Base-by-base conservation (phyloP, 208 protist genomes). In the Endotrypanum monterogeii region DNA sequence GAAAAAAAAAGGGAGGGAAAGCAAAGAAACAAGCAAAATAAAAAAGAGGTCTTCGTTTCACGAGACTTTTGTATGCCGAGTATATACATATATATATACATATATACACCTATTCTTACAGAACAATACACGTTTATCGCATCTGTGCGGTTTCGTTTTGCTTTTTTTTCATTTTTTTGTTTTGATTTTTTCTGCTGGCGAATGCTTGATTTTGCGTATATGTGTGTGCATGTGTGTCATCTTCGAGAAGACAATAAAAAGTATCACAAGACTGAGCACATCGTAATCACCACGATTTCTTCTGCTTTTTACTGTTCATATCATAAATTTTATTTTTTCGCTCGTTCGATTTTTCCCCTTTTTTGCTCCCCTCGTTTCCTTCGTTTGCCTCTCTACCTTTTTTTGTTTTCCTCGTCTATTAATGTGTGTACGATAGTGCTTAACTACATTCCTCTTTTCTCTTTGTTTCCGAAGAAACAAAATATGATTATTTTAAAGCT, bases 241-340 rank as follows among this genome's bases (percentile, higher is more conserved):
- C 41, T 9, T n/a, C n/a, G n/a, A n/a, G n/a, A 46, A 46, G 41
- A 46, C 41, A 46, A 46, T 9, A 9, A 46, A n/a, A 46, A 9
- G 41, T 9, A 46, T 3, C 79, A 57, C 32, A 44, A 67, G 51
- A 48, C 55, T 62, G 44, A n/a, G n/a, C n/a, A n/a, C n/a, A n/a
- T n/a, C n/a, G n/a, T n/a, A n/a, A n/a, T n/a, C n/a, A n/a, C n/a
- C n/a, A n/a, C n/a, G n/a, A n/a, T n/a, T n/a, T n/a, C n/a, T 48
- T 71, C 35, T 56, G 60, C 30, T 58, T 54, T 57, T 74, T 80
- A 51, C 30, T 75, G 76, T 46, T 8, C 54, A 62, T 79, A 4
- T 71, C 74, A 69, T 56, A 55, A 46, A 78, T 81, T 71, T 66
- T 75, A n/a, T 84, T 20, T 66, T 73, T 71, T 67, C 63, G 25